Evolutionary conservation across 345 rosid genomes (phyloP).

Genomic region (Heritiera littoralis): DNA sequence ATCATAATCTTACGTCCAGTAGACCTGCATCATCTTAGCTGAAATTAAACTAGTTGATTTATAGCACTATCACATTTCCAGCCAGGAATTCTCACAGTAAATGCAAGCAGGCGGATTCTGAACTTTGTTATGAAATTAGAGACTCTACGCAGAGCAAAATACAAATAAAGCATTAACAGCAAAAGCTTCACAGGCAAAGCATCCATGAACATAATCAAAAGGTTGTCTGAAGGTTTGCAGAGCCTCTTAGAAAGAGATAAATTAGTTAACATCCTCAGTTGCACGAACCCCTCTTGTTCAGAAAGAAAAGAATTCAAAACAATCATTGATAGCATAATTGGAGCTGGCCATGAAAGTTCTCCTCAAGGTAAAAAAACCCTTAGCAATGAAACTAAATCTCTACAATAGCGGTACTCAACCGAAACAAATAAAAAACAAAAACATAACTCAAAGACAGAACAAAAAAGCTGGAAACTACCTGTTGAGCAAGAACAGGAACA

Average conservation of each 20-base stretch:
- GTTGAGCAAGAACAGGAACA: conserved; percentile 18
- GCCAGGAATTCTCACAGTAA: background rate
- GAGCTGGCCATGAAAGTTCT: conserved; percentile 5
- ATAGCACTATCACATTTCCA: background rate
- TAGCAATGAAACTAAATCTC: background rate
- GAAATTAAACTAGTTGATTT: background rate
- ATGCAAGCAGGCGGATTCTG: background rate
- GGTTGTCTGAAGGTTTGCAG: conserved; percentile 2
- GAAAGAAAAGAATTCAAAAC: background rate
- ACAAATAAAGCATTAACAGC: background rate
- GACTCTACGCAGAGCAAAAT: no score
- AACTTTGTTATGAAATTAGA: background rate
- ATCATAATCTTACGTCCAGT: background rate
- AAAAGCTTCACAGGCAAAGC: no score
- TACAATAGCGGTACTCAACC: background rate
- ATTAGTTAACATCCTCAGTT: background rate
- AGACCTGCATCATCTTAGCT: background rate
- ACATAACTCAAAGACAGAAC: background rate
- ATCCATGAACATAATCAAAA: background rate
- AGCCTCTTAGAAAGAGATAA: background rate
- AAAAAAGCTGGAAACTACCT: conserved; percentile 25
- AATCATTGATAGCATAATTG: background rate
- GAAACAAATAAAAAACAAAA: background rate
- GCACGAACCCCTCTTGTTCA: background rate
- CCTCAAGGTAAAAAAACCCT: background rate